Conservation (phyloP, 2,329 filamentous ascomycete genomes). For the Stagonosporopsis chrysanthemi region DNA sequence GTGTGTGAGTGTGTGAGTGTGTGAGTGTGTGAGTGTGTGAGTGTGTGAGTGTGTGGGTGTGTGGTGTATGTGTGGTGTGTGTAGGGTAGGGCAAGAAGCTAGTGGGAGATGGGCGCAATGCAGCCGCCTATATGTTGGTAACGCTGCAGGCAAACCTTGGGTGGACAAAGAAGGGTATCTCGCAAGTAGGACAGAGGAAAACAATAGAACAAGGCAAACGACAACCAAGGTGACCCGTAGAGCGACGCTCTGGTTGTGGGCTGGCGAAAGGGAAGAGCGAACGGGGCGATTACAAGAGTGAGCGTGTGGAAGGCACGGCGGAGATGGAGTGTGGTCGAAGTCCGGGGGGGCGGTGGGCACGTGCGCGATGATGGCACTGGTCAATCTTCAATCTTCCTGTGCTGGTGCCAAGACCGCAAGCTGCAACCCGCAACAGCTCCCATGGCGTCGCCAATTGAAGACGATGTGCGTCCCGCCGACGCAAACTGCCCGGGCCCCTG, state of each 20-base stretch:
- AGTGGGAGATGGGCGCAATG: background rate
- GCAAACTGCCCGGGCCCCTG: background rate
- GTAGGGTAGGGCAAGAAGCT: background rate
- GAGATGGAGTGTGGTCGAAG: background rate
- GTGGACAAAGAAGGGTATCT: constrained; percentile 16
- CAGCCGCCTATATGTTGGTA: background rate
- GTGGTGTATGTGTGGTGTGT: background rate
- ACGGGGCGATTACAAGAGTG: background rate
- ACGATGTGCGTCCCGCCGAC: constrained; percentile 51
- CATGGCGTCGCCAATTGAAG: constrained; percentile 55
- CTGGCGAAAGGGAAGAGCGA: background rate
- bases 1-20: too few relatives aligned
- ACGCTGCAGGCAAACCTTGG: background rate
- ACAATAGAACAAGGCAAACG: background rate
- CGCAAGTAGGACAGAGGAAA: background rate
- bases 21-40: too few relatives aligned
- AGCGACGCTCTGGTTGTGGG: background rate
- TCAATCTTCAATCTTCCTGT: constrained; percentile 7
- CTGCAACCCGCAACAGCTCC: constrained; percentile 38
- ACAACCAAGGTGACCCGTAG: background rate
- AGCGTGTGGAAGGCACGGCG: background rate
- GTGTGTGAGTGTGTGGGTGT: constrained; percentile 15
- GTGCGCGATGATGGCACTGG: constrained; percentile 13
- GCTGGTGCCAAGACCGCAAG: constrained; percentile 34
- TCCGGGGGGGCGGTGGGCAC: background rate